Evolutionary conservation across 129 eudicot species (phyloP).

Genomic region (Centella asiatica): DNA sequence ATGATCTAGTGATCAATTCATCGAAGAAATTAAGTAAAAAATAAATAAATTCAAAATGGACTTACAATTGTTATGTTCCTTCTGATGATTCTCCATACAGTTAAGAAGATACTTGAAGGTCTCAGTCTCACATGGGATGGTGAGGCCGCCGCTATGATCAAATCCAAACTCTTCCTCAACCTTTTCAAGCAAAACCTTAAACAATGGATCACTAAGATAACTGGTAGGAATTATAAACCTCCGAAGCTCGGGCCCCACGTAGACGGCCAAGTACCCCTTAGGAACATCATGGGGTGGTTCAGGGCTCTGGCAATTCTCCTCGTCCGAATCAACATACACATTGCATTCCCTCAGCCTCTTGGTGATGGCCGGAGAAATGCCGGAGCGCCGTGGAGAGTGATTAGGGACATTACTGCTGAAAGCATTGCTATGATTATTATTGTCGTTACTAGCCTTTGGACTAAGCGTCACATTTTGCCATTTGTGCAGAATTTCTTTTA

Average conservation of each 20-base stretch:
- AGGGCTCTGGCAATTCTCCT: constrained; percentile 74
- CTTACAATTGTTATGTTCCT: constrained; percentile 18
- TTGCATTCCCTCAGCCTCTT: constrained; percentile 42
- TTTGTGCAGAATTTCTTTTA: constrained; percentile 60
- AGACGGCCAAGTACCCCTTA: constrained; percentile 72
- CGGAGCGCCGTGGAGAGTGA: constrained; percentile 15
- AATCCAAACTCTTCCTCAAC: constrained; percentile 90
- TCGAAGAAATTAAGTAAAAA: neutral
- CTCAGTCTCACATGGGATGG: constrained; percentile 91
- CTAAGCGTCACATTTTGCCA: constrained; percentile 70
- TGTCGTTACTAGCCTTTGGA: constrained; percentile 14
- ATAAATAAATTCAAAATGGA: neutral
- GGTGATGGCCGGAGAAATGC: constrained; percentile 60
- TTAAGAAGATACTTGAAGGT: constrained; percentile 85
- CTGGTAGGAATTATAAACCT: constrained; percentile 85
- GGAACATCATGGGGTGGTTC: constrained; percentile 82
- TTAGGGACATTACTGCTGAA: too few species aligned
- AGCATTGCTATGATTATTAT: too few species aligned
- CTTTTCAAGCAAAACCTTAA: constrained; percentile 74
- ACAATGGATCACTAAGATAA: constrained; percentile 72
- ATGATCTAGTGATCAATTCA: too few species aligned
- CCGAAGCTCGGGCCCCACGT: constrained; percentile 78
- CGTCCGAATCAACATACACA: constrained; percentile 67
- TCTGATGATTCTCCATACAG: constrained; percentile 77
- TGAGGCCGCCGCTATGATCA: constrained; percentile 79